Conservation (phyloP, 345 rosid genomes). For the Moricandia arvensis region DNA sequence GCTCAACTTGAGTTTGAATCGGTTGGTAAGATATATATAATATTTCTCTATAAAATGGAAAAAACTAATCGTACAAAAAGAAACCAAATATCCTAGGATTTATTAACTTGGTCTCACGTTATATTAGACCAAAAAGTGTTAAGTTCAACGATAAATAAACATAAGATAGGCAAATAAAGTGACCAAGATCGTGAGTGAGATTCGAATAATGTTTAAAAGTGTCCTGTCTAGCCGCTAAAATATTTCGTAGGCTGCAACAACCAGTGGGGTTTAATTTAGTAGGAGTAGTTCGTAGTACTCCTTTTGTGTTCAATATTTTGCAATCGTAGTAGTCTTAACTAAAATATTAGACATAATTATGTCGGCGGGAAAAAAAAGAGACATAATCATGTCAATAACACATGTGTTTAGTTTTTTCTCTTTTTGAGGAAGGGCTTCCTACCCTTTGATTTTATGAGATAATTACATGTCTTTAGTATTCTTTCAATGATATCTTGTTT, state of each 20-base stretch:
- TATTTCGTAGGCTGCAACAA: slow-evolving; percentile 24
- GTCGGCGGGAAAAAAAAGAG: slow-evolving; percentile 14
- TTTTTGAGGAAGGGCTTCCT: no score
- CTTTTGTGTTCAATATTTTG: neutral
- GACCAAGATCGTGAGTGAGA: slow-evolving; percentile 28
- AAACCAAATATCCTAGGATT: slow-evolving; percentile 20
- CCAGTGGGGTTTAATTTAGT: slow-evolving; percentile 6
- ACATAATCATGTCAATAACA: neutral
- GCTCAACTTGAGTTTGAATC: slow-evolving; percentile 14
- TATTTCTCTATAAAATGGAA: neutral
- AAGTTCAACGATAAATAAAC: neutral
- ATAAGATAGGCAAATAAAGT: slow-evolving; percentile 2
- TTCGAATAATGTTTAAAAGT: slow-evolving; percentile 16
- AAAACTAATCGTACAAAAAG: slow-evolving; percentile 23
- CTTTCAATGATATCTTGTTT: neutral
- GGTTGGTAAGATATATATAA: slow-evolving; percentile 15
- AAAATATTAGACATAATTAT: slow-evolving; percentile 11
- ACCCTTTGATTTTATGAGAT: no score
- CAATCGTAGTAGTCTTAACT: slow-evolving; percentile 7
- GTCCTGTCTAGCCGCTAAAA: slow-evolving; percentile 11
- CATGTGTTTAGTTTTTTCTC: neutral
- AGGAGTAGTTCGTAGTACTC: neutral
- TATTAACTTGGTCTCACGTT: slow-evolving; percentile 12
- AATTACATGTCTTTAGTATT: neutral
- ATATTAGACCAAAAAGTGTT: slow-evolving; percentile 29